Percentiles rank a stretch among this genome's conserved stretches.
phyloP scores from a whole-genome alignment of 371 early-diverging fungal species.

The Haplosporangium sp. region DNA sequence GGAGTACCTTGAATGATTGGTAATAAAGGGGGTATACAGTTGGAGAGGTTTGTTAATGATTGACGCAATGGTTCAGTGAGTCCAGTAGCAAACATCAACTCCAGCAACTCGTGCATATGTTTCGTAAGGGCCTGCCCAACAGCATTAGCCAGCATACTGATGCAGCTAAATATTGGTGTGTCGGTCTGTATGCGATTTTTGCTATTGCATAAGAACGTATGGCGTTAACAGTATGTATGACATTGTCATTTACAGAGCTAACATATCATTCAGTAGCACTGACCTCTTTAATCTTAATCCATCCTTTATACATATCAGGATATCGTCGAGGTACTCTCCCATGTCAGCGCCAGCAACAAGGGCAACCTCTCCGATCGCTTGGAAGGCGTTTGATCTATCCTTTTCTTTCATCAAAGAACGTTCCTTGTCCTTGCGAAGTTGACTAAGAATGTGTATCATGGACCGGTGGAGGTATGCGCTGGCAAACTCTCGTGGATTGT shows the following conservation, averaged over 20 bases:
- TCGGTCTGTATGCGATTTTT: conserved; percentile 74
- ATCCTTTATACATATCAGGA: conserved; percentile 81
- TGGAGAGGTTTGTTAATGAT: conserved; percentile 85
- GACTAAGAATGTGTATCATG: conserved; percentile 82
- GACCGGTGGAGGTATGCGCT: conserved; percentile 76
- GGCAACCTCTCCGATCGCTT: conserved; percentile 90
- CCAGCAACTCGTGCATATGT: conserved; percentile 89
- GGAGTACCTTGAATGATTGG: conserved; percentile 86
- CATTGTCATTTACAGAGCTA: not conserved
- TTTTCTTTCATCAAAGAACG: conserved; percentile 58
- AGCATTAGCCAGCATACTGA: conserved; percentile 89
- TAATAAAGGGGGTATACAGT: conserved; percentile 85
- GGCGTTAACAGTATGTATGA: not conserved
- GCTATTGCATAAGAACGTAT: conserved; percentile 29
- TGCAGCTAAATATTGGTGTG: conserved; percentile 84
- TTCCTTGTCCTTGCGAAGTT: conserved; percentile 85
- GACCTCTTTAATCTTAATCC: conserved; percentile 63
- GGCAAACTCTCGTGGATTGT: conserved; percentile 84
- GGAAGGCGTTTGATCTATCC: conserved; percentile 71
- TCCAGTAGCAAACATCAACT: conserved; percentile 92
- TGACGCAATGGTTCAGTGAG: conserved; percentile 85
- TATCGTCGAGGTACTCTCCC: conserved; percentile 83
- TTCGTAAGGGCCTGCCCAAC: conserved; percentile 91
- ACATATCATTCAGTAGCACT: not conserved
- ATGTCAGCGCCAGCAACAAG: conserved; percentile 86